phyloP scores from a whole-genome alignment of 2,329 filamentous ascomycete genomes.

The Aureobasidium sp. region DNA sequence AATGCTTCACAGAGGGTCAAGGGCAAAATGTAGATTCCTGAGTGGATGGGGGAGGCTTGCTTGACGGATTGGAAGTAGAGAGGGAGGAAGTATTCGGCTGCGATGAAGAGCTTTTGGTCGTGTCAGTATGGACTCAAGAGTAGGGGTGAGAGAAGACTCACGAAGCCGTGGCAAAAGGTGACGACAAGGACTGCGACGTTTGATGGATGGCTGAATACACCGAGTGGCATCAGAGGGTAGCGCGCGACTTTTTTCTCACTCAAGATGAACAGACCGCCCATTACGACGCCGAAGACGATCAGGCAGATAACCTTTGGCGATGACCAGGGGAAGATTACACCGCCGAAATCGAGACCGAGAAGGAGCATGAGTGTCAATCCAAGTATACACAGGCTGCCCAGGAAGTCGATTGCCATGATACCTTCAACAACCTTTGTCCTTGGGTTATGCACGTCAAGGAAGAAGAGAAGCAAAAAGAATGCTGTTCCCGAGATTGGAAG shows the following conservation, averaged over 20 bases:
- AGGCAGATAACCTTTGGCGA: conserved; percentile 50
- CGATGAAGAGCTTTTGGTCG: conserved; percentile 47
- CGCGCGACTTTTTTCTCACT: conserved; percentile 58
- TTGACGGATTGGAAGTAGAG: conserved; percentile 66
- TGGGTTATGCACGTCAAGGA: conserved; percentile 50
- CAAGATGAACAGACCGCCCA: conserved; percentile 48
- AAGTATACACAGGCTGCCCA: conserved; percentile 46
- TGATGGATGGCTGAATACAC: conserved; percentile 50
- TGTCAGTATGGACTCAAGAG: neutral
- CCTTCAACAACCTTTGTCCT: conserved; percentile 43
- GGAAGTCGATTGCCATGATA: conserved; percentile 48
- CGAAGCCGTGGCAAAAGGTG: conserved; percentile 43
- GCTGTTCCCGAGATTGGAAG: conserved; percentile 44
- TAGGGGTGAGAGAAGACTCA: neutral
- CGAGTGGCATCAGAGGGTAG: conserved; percentile 62
- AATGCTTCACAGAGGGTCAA: conserved; percentile 44
- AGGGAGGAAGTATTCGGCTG: conserved; percentile 63
- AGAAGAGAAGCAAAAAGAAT: conserved; percentile 44
- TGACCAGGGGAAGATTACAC: conserved; percentile 46
- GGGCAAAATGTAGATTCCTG: conserved; percentile 55
- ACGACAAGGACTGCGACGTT: conserved; percentile 52
- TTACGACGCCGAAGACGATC: conserved; percentile 44
- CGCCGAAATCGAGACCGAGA: conserved; percentile 49
- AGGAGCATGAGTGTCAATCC: conserved; percentile 47
- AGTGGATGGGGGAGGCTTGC: conserved; percentile 53